Conservation (phyloP, 257 asterid genomes). For the Lycium barbarum region DNA sequence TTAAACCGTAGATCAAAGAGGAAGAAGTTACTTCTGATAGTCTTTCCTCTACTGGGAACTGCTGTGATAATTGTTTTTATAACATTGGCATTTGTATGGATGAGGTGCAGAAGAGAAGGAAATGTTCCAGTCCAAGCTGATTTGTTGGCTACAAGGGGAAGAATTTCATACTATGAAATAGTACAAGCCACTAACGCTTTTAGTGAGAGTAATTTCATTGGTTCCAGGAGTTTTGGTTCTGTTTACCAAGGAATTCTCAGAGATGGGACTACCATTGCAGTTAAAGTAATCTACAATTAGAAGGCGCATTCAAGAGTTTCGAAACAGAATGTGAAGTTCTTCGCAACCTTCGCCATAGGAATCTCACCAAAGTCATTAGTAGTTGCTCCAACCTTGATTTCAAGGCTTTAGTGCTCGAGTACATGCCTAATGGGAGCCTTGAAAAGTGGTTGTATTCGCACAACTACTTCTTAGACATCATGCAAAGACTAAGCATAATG, state of each 20-base stretch:
- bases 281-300: slow-evolving; percentile 41
- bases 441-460: slow-evolving; percentile 43
- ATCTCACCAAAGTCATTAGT: slow-evolving; percentile 40
- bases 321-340: slow-evolving; percentile 43
- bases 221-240: slow-evolving; percentile 37
- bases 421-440: slow-evolving; percentile 48
- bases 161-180: slow-evolving; percentile 33
- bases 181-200: slow-evolving; percentile 23
- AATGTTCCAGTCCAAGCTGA: not conserved
- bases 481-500: slow-evolving; percentile 41
- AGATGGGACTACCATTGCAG: slow-evolving; percentile 27
- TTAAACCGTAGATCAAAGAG: not conserved
- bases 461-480: slow-evolving; percentile 25
- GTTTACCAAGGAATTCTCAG: slow-evolving; percentile 36
- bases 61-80: not conserved
- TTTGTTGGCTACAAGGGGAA: not conserved
- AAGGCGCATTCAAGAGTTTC: slow-evolving; percentile 38
- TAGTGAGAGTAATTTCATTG: slow-evolving; percentile 32
- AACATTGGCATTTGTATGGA: not conserved
- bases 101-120: slow-evolving; percentile 28
- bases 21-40: slow-evolving; percentile 7
- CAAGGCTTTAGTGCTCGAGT: slow-evolving; percentile 43
- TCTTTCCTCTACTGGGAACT: not conserved
- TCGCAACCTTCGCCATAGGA: slow-evolving; percentile 45
- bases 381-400: slow-evolving; percentile 45